Percentiles rank a stretch among this genome's conserved stretches.
Conservation (phyloP, 2,329 filamentous ascomycete species). For the Sporothrix humicola region DNA sequence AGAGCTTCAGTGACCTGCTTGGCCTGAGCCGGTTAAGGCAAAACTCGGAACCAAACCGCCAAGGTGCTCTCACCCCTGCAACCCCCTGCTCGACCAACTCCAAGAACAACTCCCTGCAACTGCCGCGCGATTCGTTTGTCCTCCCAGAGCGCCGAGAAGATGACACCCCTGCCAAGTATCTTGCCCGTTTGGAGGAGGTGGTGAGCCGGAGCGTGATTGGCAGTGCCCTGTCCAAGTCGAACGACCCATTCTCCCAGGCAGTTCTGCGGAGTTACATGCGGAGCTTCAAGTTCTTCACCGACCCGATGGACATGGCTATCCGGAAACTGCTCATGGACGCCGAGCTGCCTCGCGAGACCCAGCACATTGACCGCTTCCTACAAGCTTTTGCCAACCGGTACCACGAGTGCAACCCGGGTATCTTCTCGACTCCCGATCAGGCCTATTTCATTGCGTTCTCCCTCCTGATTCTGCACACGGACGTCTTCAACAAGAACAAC, state of each 20-base stretch:
- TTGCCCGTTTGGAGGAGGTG: constrained; percentile 80
- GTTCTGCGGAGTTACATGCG: constrained; percentile 95
- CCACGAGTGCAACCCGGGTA: constrained; percentile 96
- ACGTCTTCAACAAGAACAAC: constrained; percentile 99
- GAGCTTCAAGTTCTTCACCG: constrained; percentile 91
- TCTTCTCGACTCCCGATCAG: constrained; percentile 88
- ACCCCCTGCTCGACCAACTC: constrained; percentile 74
- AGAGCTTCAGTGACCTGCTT: constrained; percentile 91
- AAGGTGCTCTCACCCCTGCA: constrained; percentile 70
- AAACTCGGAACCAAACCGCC: constrained; percentile 72
- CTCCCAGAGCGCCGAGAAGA: constrained; percentile 83
- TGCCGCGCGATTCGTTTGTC: constrained; percentile 71
- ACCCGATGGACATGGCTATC: constrained; percentile 97
- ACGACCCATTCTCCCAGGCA: constrained; percentile 79
- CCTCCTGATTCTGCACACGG: constrained; percentile 92
- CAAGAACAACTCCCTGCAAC: constrained; percentile 81
- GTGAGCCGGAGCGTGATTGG: constrained; percentile 83
- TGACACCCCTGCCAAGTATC: constrained; percentile 88
- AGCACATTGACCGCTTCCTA: constrained; percentile 94
- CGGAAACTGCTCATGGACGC: constrained; percentile 96
- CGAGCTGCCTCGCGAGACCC: constrained; percentile 93
- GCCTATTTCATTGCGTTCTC: constrained; percentile 99
- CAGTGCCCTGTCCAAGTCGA: constrained; percentile 82
- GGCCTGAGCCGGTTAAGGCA: constrained; percentile 78
- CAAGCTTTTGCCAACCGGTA: constrained; percentile 96